Base-by-base conservation (phyloP, 1,284 basidiomycete species). In the Cystobasidiaceae sp. region DNA sequence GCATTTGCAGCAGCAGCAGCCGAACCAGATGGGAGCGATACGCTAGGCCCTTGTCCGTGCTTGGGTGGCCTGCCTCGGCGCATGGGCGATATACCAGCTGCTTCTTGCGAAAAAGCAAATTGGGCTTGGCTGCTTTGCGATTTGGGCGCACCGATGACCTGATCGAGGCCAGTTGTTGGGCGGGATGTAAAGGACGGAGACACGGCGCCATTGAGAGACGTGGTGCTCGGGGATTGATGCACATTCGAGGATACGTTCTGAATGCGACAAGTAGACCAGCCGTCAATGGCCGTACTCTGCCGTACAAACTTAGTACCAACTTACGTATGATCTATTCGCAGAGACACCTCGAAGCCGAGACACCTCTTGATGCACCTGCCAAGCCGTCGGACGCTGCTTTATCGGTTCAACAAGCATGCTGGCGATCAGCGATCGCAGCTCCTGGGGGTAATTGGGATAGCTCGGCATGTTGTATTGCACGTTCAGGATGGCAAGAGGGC, bases 401-500 rank as follows among this genome's bases (percentile, higher is more conserved):
- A 44, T 28, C 55, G 11, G 28, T 25, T 45, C 45, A 23, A 68
- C 50, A 9, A 67, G 52, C 33, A 65, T 77, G 86, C 67, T 72
- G 91, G 90, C 87, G 69, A 99, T 97, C 45, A 98, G 78, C 50
- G 85, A 81, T 72, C 90, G 93, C 80, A 98, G 84, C 48, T 88
- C 83, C 1, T 83, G 79, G 2, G 93, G 97, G 77, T 99, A 99
- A 2, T 88, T 83, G 0, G 96, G 96, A 76, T 91, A 94, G 34
- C 89, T 85, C 3, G 93, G 93, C 67, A 91, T 90, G 73, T 87
- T 88, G 78, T 97, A 99, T 74, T 94, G 92, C 30, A 93, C 94
- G 73, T 97, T 96, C 67, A 97, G 82, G 69, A 98, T 98, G 0
- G 96, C 96, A 52, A 98, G 80, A 0, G 93, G 90, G 0, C 94